A percentile compares a stretch with the other conserved stretches of the same genome.
Evolutionary conservation across 2,329 filamentous ascomycete species (phyloP).

Genomic region (Pseudovirgaria hyperparasitica): DNA sequence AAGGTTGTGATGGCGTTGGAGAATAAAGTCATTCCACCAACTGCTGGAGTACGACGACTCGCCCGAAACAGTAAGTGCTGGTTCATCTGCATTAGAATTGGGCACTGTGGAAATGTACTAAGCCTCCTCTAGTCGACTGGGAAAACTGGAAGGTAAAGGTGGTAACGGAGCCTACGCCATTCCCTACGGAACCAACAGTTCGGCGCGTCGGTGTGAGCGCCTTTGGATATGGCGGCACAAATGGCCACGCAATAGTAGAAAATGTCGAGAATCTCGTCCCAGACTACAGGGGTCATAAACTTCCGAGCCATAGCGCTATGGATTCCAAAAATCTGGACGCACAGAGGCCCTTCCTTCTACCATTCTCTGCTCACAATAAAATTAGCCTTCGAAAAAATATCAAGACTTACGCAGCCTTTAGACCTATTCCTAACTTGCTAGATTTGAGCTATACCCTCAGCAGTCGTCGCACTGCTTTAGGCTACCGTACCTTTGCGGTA

Average conservation of each 20-base stretch:
- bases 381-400: constrained; percentile 4
- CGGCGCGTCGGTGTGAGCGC: background rate
- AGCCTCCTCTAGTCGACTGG: constrained; percentile 10
- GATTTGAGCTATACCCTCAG: constrained; percentile 11
- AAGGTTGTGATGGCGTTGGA: constrained; percentile 17
- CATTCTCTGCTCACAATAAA: constrained; percentile 10
- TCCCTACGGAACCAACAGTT: background rate
- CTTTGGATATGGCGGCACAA: constrained; percentile 2
- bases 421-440: constrained; percentile 1
- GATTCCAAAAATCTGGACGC: background rate
- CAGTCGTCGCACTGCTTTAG: constrained; percentile 3
- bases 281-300: background rate
- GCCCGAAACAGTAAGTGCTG: no score
- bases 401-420: background rate
- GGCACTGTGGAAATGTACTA: no score
- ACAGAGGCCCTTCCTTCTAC: constrained; percentile 5
- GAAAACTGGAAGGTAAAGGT: constrained; percentile 6
- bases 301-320: background rate
- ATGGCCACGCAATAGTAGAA: no score
- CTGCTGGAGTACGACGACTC: constrained; percentile 8
- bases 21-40: constrained; percentile 13
- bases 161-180: constrained; percentile 3
- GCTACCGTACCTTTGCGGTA: constrained; percentile 6
- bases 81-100: no score
- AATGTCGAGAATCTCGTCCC: background rate